A percentile compares a stretch with the other conserved stretches of the same genome.
Evolutionary conservation across 805 yeast species (phyloP).

Genomic region (Tetrapisispora pingtungensis): DNA sequence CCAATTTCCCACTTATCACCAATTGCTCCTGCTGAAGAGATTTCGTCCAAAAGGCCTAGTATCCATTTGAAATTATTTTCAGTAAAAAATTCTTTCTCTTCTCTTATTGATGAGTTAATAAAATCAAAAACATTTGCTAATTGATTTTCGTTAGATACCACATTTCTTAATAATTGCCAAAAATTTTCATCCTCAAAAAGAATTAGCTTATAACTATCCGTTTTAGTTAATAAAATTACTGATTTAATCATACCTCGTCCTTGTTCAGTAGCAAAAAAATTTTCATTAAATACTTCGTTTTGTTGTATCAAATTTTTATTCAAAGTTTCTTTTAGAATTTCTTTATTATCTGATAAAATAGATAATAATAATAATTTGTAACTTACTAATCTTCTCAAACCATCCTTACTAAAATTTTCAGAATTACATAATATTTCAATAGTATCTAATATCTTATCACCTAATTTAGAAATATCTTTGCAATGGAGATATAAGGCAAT

Average conservation of each 20-base stretch:
- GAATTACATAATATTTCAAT: constrained; percentile 10
- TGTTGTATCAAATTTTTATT: constrained; percentile 24
- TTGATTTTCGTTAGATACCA: constrained; percentile 35
- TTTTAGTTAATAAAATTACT: constrained; percentile 29
- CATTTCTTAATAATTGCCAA: constrained; percentile 44
- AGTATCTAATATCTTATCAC: constrained; percentile 14
- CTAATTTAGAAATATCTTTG: constrained; percentile 27
- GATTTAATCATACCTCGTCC: constrained; percentile 37
- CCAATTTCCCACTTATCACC: constrained; percentile 70
- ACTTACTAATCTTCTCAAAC: constrained; percentile 27
- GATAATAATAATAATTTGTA: constrained; percentile 31
- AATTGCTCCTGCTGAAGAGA: constrained; percentile 71
- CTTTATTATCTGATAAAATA: constrained; percentile 16
- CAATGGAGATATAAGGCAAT: constrained; percentile 23
- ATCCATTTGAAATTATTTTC: constrained; percentile 51
- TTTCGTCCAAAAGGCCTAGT: constrained; percentile 64
- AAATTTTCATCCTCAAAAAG: constrained; percentile 44
- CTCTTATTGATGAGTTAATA: constrained; percentile 33
- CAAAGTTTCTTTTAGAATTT: constrained; percentile 15
- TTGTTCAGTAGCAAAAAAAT: constrained; percentile 34
- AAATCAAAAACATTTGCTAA: constrained; percentile 39
- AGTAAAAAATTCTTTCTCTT: constrained; percentile 29
- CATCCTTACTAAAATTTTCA: constrained; percentile 17
- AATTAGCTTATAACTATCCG: constrained; percentile 14
- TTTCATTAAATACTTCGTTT: constrained; percentile 26